Percentiles rank a stretch among this genome's conserved stretches.
Evolutionary conservation across 1,139 yeast genomes (phyloP).

Genomic region (Sugiyamaella pinicola): DNA sequence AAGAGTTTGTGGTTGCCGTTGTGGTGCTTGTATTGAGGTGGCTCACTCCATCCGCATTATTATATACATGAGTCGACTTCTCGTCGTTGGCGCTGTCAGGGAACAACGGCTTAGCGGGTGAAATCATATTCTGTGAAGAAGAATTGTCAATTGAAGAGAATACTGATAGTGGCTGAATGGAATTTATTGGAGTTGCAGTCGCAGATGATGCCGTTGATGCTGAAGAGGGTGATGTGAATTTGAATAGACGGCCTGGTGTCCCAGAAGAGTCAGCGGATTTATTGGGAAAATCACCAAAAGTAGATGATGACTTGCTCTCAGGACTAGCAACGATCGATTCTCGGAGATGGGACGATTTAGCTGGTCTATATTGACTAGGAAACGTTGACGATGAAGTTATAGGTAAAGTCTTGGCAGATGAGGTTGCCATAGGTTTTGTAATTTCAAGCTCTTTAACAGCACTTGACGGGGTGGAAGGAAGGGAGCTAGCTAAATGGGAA

Average conservation of each 20-base stretch:
- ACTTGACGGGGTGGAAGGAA: neutral
- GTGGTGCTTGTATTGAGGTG: neutral
- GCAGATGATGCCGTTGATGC: neutral
- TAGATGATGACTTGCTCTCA: constrained; percentile 8
- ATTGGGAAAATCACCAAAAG: constrained; percentile 17
- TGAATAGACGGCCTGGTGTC: constrained; percentile 15
- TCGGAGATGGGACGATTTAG: constrained; percentile 34
- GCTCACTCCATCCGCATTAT: too few species aligned
- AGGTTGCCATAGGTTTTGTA: constrained; percentile 19
- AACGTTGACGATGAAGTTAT: neutral
- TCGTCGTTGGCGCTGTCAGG: neutral
- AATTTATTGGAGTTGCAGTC: neutral
- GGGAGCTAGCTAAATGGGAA: neutral
- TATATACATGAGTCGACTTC: neutral
- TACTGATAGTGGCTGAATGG: constrained; percentile 4
- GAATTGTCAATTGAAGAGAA: constrained; percentile 12
- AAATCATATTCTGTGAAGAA: constrained; percentile 12
- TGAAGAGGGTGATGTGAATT: constrained; percentile 5
- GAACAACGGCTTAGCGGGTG: constrained; percentile 28
- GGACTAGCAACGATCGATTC: constrained; percentile 32
- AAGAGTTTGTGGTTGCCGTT: neutral
- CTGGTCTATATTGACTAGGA: constrained; percentile 35
- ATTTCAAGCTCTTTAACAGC: constrained; percentile 25
- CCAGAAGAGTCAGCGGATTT: constrained; percentile 20
- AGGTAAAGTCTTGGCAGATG: neutral